Percentiles rank a stretch among this genome's conserved stretches.
Evolutionary conservation across 768 basidiomycete species (phyloP).

Genomic region (Russula lepida): DNA sequence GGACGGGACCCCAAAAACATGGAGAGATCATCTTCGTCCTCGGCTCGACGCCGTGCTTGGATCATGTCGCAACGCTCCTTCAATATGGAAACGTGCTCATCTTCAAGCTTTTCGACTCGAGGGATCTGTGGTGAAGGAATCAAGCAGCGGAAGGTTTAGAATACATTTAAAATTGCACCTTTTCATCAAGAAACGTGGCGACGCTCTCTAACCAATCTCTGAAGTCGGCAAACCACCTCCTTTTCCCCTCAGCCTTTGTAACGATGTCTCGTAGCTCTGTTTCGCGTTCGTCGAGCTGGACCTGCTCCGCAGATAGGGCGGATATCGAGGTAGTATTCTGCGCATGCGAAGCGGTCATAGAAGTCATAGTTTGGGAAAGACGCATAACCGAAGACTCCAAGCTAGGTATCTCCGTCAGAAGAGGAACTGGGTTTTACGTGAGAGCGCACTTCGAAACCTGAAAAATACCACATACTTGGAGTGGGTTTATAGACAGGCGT

Average conservation of each 20-base stretch:
- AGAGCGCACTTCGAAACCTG: conserved; percentile 12
- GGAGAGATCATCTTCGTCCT: conserved; percentile 76
- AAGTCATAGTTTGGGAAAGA: conserved; percentile 49
- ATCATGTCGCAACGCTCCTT: conserved; percentile 69
- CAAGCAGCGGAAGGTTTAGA: conserved; percentile 9
- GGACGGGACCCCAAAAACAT: conserved; percentile 53
- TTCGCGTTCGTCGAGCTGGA: conserved; percentile 58
- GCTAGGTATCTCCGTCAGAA: conserved; percentile 51
- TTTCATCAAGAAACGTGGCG: conserved; percentile 81
- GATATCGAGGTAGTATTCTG: conserved; percentile 48
- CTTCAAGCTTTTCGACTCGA: conserved; percentile 65
- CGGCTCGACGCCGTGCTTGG: conserved; percentile 53
- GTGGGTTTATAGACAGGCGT: conserved; percentile 64
- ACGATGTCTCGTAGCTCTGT: conserved; percentile 70
- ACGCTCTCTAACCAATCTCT: conserved; percentile 75
- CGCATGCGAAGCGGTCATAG: conserved; percentile 61
- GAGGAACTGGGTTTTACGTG: conserved; percentile 47
- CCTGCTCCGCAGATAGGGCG: conserved; percentile 52
- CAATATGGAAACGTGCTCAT: conserved; percentile 62
- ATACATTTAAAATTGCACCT: conserved; percentile 40
- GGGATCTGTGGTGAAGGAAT: conserved; percentile 49
- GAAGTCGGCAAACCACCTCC: conserved; percentile 75
- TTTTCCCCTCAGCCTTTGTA: conserved; percentile 62
- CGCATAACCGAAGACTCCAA: conserved; percentile 53
- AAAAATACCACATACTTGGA: conserved; percentile 45